phyloP scores from a whole-genome alignment of 1,284 basidiomycete species.

The Fistulina hepatica region DNA sequence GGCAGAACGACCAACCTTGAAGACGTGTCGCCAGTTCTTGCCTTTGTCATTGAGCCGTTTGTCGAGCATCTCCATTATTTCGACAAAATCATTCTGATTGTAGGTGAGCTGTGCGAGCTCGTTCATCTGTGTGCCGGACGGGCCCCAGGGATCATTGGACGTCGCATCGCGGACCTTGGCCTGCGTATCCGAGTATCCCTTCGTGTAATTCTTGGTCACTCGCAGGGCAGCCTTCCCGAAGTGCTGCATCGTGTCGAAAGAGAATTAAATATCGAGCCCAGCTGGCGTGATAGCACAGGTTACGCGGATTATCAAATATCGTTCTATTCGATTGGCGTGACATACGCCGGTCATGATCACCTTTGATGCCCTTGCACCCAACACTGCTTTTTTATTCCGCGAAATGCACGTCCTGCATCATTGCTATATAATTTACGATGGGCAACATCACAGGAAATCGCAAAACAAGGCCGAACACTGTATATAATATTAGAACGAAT shows the following conservation, averaged over 20 bases:
- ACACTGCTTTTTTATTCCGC: too few species aligned
- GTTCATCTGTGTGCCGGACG: conserved; percentile 98
- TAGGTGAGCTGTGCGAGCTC: conserved; percentile 96
- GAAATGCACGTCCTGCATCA: too few species aligned
- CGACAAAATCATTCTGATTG: conserved; percentile 98
- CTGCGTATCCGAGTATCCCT: conserved; percentile 89
- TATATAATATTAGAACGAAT: too few species aligned
- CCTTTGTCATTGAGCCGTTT: conserved; percentile 99
- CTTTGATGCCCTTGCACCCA: too few species aligned
- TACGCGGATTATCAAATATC: too few species aligned
- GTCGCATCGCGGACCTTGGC: conserved; percentile 96
- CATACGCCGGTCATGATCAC: too few species aligned
- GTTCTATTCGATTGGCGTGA: too few species aligned
- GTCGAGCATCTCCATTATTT: conserved; percentile 99
- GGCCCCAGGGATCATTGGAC: conserved; percentile 99
- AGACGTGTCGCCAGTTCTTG: conserved; percentile 99
- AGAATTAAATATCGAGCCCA: too few species aligned
- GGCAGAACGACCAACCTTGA: conserved; percentile 58
- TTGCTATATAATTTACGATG: too few species aligned
- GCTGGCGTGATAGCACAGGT: too few species aligned
- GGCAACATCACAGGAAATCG: too few species aligned
- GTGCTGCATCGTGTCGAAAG: conserved; percentile 50
- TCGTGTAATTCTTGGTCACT: conserved; percentile 91
- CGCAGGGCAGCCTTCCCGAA: conserved; percentile 74
- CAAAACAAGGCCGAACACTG: too few species aligned